These are phyloP conservation scores for Solanum sejunctum DNA, from an alignment of 257 asterid genomes.

Conservation along the genomic window DNA sequence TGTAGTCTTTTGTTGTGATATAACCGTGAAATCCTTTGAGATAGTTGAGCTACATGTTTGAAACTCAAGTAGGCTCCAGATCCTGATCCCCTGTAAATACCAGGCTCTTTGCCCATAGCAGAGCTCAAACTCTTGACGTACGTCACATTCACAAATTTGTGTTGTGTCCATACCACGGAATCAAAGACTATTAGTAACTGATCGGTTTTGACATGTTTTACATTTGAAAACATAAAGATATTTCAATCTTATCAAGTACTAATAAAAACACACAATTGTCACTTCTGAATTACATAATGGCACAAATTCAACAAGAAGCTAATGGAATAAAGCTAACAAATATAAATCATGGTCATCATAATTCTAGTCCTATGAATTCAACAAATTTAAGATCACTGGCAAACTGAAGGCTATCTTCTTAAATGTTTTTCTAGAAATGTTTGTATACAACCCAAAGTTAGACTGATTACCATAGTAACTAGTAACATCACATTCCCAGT, in stretches of 20 bases:
- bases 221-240: not conserved
- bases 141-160: too few relatives aligned
- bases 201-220: not conserved
- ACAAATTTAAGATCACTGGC: not conserved
- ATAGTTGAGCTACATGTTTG: too few relatives aligned
- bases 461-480: not conserved
- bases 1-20: too few relatives aligned
- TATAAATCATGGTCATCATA: not conserved
- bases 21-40: too few relatives aligned
- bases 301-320: not conserved
- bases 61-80: too few relatives aligned
- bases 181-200: not conserved
- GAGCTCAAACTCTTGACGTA: too few relatives aligned
- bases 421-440: not conserved
- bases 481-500: not conserved
- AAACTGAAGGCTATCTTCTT: not conserved
- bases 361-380: not conserved
- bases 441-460: not conserved
- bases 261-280: not conserved
- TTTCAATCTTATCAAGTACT: not conserved
- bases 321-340: not conserved
- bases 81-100: too few relatives aligned
- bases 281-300: not conserved
- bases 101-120: too few relatives aligned
- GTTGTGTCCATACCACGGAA: too few relatives aligned